Evolutionary conservation across 1,284 basidiomycete genomes (phyloP).

Genomic region (Macrocystidia cucumis): DNA sequence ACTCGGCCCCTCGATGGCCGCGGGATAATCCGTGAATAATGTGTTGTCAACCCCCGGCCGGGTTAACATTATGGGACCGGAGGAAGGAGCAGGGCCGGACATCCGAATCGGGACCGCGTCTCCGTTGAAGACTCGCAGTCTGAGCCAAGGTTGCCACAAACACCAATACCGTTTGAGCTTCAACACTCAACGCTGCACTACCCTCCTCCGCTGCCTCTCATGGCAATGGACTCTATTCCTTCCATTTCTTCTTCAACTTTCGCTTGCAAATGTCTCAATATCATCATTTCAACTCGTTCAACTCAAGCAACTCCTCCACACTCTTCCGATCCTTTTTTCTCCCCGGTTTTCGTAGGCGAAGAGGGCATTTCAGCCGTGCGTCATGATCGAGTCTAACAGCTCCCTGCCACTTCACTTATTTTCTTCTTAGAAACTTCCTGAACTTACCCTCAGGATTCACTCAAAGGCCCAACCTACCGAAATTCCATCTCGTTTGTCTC

Average conservation of each 20-base stretch:
- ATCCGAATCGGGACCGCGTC: conserved; percentile 18
- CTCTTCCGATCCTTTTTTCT: conserved; percentile 41
- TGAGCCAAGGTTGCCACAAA: no score
- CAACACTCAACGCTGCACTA: conserved; percentile 11
- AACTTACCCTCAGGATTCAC: conserved; percentile 60
- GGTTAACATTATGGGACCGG: no score
- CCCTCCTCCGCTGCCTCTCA: conserved; percentile 13
- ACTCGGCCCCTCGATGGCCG: no score
- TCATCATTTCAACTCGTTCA: conserved; percentile 36
- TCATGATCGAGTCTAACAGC: conserved; percentile 8
- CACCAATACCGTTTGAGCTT: conserved; percentile 14
- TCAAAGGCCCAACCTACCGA: conserved; percentile 38
- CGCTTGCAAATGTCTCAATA: conserved; percentile 68
- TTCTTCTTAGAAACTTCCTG: conserved; percentile 48
- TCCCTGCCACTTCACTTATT: conserved; percentile 7
- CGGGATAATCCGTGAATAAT: no score
- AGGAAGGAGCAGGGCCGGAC: conserved; percentile 14
- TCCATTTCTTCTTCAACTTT: conserved; percentile 9
- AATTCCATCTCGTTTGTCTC: conserved; percentile 40
- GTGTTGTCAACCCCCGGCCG: no score
- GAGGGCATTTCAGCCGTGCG: conserved; percentile 62
- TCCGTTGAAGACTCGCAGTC: no score
- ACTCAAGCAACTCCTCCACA: conserved; percentile 19
- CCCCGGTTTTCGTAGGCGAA: conserved; percentile 53
- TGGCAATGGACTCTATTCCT: conserved; percentile 16